Percentiles rank a stretch among this genome's conserved stretches.
These are phyloP conservation scores for Neonectria punicea DNA, from an alignment of 2,329 filamentous ascomycete genomes.

Conservation along the genomic window DNA sequence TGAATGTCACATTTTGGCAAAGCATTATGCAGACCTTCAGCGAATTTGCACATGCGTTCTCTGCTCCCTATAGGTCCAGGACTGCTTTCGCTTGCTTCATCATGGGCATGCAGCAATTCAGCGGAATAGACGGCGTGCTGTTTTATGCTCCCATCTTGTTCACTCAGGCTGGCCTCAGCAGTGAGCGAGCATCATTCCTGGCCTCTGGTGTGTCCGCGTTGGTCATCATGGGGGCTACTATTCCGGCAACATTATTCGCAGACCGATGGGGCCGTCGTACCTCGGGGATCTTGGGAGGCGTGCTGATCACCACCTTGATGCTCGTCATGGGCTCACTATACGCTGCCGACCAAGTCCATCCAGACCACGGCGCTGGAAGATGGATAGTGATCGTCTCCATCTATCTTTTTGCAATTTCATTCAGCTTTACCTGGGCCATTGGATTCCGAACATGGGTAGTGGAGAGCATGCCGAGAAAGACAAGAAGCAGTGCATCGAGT, in stretches of 20 bases:
- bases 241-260: constrained; percentile 64
- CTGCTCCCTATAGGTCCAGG: constrained; percentile 52
- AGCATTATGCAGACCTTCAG: constrained; percentile 42
- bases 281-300: constrained; percentile 63
- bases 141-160: constrained; percentile 72
- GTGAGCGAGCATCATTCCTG: constrained; percentile 63
- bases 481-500: constrained; percentile 64
- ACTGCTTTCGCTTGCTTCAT: constrained; percentile 66
- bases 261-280: constrained; percentile 67
- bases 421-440: constrained; percentile 62
- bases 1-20: constrained; percentile 44
- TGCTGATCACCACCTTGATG: constrained; percentile 62
- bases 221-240: constrained; percentile 63
- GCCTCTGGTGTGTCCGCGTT: constrained; percentile 69
- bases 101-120: constrained; percentile 68
- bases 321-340: constrained; percentile 64
- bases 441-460: constrained; percentile 63
- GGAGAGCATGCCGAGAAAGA: constrained; percentile 66
- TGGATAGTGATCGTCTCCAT: constrained; percentile 64
- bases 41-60: constrained; percentile 49
- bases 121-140: constrained; percentile 69
- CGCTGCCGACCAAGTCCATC: constrained; percentile 53
- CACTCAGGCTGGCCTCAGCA: constrained; percentile 66
- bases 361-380: constrained; percentile 50
- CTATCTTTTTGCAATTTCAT: constrained; percentile 60